A percentile compares a stretch with the other conserved stretches of the same genome.
Conservation (phyloP, 2,329 filamentous ascomycete genomes). For the Leptographium lundbergii region DNA sequence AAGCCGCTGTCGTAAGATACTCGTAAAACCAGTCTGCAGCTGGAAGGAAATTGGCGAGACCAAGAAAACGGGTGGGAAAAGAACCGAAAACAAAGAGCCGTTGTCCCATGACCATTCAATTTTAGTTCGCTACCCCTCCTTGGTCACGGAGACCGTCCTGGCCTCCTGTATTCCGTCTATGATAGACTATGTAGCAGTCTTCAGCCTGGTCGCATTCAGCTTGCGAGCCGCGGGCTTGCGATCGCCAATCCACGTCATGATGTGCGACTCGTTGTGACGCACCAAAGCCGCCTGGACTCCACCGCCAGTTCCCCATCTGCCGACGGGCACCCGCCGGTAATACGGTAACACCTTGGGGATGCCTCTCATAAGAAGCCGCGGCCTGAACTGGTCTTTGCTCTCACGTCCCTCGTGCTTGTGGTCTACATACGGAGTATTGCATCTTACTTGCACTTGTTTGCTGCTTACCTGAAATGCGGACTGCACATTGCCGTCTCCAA, state of each 20-base stretch:
- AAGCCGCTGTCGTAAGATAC: too few relatives aligned
- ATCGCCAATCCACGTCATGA: neutral
- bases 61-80: neutral
- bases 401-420: neutral
- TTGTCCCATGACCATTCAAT: neutral
- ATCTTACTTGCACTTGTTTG: too few relatives aligned
- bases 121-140: neutral
- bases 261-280: neutral
- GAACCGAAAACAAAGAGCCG: neutral
- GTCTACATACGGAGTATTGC: neutral
- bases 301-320: too few relatives aligned
- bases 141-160: neutral
- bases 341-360: too few relatives aligned
- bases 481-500: neutral
- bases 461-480: neutral
- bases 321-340: too few relatives aligned
- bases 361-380: too few relatives aligned
- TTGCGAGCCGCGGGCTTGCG: neutral
- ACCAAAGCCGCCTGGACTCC: neutral
- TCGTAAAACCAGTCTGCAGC: neutral
- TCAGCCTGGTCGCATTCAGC: neutral
- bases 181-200: neutral
- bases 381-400: too few relatives aligned
- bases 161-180: neutral
- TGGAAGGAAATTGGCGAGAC: neutral